Evolutionary conservation across 257 asterid species (phyloP), one percentile per base, ranked within the genome.

Genomic region (Solanum stenotomum): DNA sequence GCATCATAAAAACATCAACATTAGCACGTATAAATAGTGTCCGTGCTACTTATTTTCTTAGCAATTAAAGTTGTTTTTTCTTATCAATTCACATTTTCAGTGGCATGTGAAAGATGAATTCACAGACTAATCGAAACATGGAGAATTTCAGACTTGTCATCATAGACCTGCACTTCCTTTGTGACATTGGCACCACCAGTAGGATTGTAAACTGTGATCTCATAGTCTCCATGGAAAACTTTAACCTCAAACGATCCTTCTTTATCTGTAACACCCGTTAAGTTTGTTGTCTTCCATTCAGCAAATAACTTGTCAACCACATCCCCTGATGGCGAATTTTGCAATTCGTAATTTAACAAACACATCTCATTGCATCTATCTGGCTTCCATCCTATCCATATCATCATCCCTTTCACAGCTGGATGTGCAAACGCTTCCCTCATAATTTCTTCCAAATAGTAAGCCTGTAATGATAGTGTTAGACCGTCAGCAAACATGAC

Each of bases 301-400:
- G 59, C 68, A 78, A 94, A 75, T 87, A 93, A 79, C 88, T 88
- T 90, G 87, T 94, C 95, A 27, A 94, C 94, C 22, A 88, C 90
- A 44, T 94, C 92, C 5, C 96, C 95, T 5, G 90, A 14, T 4
- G 91, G 93, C 33, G 83, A 76, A 89, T 87, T 91, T 49, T 89
- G 91, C 92, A 93, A 90, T 20, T 90, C 33, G 61, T 75, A 38
- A 90, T 93, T 95, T 9, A 89, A 88, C 34, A 94, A 84, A 91
- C 95, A 93, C 92, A 93, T 86, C 31, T 88, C 83, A 31, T 85
- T 89, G 88, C 98, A 93, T 11, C 33, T 75, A 13, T 82, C 85
- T 44, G 93, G 91, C 71, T 90, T 94, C 96, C 96, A 93, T 22
- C 93, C 96, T 34, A 90, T 91, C 94, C 95, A 93, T 33, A 94